Evolutionary conservation across 352 stramenopile genomes (phyloP).

Genomic region (Pythium plurisporium): DNA sequence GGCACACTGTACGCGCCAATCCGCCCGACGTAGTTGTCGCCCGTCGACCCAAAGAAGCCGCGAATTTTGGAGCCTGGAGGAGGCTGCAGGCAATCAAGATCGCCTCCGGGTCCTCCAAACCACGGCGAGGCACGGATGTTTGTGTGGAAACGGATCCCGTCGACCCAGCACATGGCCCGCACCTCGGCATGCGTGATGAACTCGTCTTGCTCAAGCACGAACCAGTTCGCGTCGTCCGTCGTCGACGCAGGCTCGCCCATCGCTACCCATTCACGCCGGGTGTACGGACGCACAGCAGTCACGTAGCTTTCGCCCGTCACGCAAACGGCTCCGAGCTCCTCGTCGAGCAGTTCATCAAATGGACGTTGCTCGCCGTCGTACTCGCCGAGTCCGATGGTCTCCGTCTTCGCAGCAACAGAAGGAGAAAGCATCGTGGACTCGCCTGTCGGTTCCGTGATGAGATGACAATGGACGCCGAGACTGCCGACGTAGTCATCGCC

Average conservation of each 20-base stretch:
- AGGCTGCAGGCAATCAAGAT: slow-evolving; percentile 34
- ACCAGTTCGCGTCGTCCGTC: slow-evolving; percentile 7
- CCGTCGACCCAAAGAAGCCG: slow-evolving; percentile 47
- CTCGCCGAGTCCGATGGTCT: slow-evolving; percentile 36
- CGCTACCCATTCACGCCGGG: slow-evolving; percentile 17
- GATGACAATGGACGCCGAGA: slow-evolving; percentile 36
- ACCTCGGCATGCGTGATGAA: slow-evolving; percentile 50
- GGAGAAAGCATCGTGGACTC: background rate
- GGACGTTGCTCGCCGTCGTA: slow-evolving; percentile 41
- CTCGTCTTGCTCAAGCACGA: slow-evolving; percentile 43
- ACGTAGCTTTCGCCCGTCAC: slow-evolving; percentile 39
- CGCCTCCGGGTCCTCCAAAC: slow-evolving; percentile 52
- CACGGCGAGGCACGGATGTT: slow-evolving; percentile 43
- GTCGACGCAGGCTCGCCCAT: slow-evolving; percentile 1
- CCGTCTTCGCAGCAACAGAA: background rate
- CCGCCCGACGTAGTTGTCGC: slow-evolving; percentile 44
- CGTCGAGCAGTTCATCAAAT: slow-evolving; percentile 16
- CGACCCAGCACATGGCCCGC: slow-evolving; percentile 55
- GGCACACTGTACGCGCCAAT: slow-evolving; percentile 40
- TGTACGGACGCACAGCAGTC: slow-evolving; percentile 31
- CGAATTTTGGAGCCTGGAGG: slow-evolving; percentile 35
- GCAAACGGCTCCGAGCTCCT: slow-evolving; percentile 37
- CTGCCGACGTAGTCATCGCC: slow-evolving; percentile 46
- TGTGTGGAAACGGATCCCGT: slow-evolving; percentile 60
- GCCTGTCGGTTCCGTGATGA: slow-evolving; percentile 1